Evolutionary conservation across 176 grass and related monocot genomes (phyloP), one percentile per base, ranked within the genome.

Genomic region (Zoysia japonica): DNA sequence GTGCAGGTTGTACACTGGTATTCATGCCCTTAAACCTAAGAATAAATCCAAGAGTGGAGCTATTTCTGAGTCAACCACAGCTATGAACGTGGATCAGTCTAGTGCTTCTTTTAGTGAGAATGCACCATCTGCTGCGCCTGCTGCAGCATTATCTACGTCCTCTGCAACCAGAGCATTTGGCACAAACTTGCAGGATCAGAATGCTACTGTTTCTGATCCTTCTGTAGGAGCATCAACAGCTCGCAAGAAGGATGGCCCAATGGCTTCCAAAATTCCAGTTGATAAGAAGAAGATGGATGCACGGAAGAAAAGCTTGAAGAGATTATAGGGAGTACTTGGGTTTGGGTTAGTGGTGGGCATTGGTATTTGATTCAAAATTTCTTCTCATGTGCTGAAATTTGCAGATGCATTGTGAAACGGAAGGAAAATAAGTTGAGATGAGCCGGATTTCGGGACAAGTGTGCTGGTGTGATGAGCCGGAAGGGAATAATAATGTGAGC

Each of bases 271-370:
- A 82, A 39, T 65, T 54, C 64, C 85, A 19, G 65, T 78, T 0
- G 96, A 99, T 78, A 99, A 94, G 88, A 98, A 89, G 90, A 98
- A 85, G 81, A 85, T 82, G 36, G 96, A 99, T 77, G 92, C 92
- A 4, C 89, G 92, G 80, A 99, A 99, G 90, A 99, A 91, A 72
- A 91, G 92, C 83, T 75, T 93, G 86, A 99, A 99, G 86, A 93
- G 92, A 89, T 67, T 99, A 38, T 93, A 82, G 3, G 47, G 28
- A 76, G 10, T 9, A 14, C 1, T 7, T 14, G 8, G 19, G 43
- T 13, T 28, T 28, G 28, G 39, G 5, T 60, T 69, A 75, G 45
- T 46, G 61, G 28, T 80, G 9, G 41, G 7, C 12, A 16, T 71
- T 60, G 77, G 71, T 55, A 6, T 55, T 68, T 20, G 55, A 50